Base-by-base conservation (phyloP, 2,329 filamentous ascomycete species). In the Coniosporium tulheliwenetii region DNA sequence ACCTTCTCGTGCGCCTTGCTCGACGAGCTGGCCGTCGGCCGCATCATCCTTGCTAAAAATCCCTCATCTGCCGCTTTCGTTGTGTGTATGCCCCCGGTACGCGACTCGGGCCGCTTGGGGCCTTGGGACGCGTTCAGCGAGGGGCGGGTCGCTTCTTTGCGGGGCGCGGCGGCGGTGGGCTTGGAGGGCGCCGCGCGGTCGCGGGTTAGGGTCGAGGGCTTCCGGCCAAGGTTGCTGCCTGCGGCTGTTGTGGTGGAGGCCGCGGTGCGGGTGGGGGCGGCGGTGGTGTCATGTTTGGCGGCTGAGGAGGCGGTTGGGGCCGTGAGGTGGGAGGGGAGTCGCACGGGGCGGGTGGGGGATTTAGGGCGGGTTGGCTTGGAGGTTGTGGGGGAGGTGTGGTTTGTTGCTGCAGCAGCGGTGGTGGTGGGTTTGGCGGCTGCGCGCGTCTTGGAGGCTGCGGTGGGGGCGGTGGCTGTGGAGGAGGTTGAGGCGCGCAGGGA, bases 21-120 rank as follows among this genome's bases (percentile, higher is more conserved):
- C 8, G 78, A 70, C 5, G 78, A 84, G 37, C 74, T 67, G 36
- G 79, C 73, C 0, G 82, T 87, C 2, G 82, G 82, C 34, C 81
- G 69, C 75, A 80, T 86, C 81, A 87, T 85, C 40, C 82, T 74
- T n/a, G 80, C 81, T 19, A 87, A 62, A 59, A 87, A 87, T 10
- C 75, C 61, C 47, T 83, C 78, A 47, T 84, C 79, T 1, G 81
- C 66, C 13, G 71, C 70, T 37, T 65, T 67, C 19, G 71, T 64
- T 44, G 67, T 65, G 49, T 69, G 70, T 1, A 64, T 56, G 5
- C 67, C 46, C 39, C 37, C 70, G 51, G 49, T 66, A 53, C 56
- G 66, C 55, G 44, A 70, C 30, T 62, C 62, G 8, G 65, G 54
- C 47, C 72, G 77, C 57, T 75, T 79, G 2, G 74, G 71, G 7